Base-by-base conservation (phyloP, 106 monocot genomes). In the Apostasia shenzhenica region DNA sequence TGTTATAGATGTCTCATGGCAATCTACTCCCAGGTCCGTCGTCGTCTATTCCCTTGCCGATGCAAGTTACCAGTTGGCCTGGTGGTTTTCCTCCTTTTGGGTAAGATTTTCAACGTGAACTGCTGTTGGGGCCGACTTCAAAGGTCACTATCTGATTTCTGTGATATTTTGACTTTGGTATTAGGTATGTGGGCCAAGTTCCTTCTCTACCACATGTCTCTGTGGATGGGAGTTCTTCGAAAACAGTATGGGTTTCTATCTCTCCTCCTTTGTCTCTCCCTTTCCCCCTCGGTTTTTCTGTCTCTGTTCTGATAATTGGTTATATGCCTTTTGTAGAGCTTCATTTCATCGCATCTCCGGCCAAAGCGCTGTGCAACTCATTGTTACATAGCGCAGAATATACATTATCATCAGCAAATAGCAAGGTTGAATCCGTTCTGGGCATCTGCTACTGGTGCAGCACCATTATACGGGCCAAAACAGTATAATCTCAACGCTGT, bases 311-410 rank as follows among this genome's bases (percentile, higher is more conserved):
- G 44, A 41, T 74, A 3, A 54, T 54, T 13, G 11, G 44, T 43
- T 6, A 9, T 4, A 51, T 60, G 9, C 14, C 1, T n/a, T 8
- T 63, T 42, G 14, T 51, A 53, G 66, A 46, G 53, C 47, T 76
- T 88, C 39, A 26, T 75, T 60, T 66, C 84, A 1, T 81, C 77
- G 2, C 77, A 67, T 37, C 53, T 68, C 1, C 78, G 83, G 5
- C 80, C 71, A 57, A 99, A 85, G 77, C 78, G 84, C 40, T 92
- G 97, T 55, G 89, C 83, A 0, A 92, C 92, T 2, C 97, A 99
- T 54, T 85, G 72, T 67, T 90, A 85, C 82, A 90, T 99, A 10
- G 97, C 97, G 1, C 80, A 90, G 77, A 84, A 72, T 54, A 92
- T 99, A 58, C 45, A 73, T 13, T 89, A 78, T 68, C 79, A 94